phyloP scores from a whole-genome alignment of 1,139 yeast species.

The Candida pseudoviswanathii region DNA sequence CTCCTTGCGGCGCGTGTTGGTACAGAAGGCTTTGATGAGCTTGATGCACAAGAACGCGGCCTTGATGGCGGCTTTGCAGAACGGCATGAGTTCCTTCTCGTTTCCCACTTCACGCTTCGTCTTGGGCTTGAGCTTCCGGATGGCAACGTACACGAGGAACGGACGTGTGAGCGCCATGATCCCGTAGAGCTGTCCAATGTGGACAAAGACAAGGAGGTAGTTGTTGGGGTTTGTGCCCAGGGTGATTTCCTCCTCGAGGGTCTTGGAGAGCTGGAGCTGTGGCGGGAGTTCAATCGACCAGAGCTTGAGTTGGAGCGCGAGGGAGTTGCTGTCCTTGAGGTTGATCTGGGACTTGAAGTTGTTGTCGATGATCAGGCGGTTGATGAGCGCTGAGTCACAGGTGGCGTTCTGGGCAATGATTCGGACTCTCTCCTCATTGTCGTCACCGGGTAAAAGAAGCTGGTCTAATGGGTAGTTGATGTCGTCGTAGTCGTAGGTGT shows the following conservation, averaged over 20 bases:
- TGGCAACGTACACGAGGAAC: slow-evolving; percentile 35
- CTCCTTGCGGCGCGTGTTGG: slow-evolving; percentile 14
- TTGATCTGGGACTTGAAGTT: slow-evolving; percentile 35
- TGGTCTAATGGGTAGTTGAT: slow-evolving; percentile 6
- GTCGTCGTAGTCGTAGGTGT: slow-evolving; percentile 46
- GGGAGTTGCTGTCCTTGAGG: slow-evolving; percentile 32
- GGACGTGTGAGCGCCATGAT: slow-evolving; percentile 48
- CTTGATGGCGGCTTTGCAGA: slow-evolving; percentile 19
- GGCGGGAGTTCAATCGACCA: slow-evolving; percentile 37
- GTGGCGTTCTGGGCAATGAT: slow-evolving; percentile 15
- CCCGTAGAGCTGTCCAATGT: slow-evolving; percentile 42
- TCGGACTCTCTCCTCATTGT: slow-evolving; percentile 13
- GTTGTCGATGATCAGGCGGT: slow-evolving; percentile 34
- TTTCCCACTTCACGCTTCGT: slow-evolving; percentile 13
- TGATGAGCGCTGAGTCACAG: slow-evolving; percentile 20
- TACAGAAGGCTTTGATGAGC: slow-evolving; percentile 15
- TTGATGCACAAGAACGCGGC: slow-evolving; percentile 19
- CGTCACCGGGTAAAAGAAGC: slow-evolving; percentile 3
- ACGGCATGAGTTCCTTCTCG: slow-evolving; percentile 17
- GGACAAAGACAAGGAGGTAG: slow-evolving; percentile 31
- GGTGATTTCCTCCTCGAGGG: slow-evolving; percentile 13
- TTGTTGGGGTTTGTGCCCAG: slow-evolving; percentile 19
- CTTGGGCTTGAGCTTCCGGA: slow-evolving; percentile 14
- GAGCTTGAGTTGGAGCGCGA: slow-evolving; percentile 39
- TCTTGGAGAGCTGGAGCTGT: slow-evolving; percentile 20